Evolutionary conservation across 768 basidiomycete genomes (phyloP), one percentile per base, ranked within the genome.

Genomic region (Hirschioporus abietinus): DNA sequence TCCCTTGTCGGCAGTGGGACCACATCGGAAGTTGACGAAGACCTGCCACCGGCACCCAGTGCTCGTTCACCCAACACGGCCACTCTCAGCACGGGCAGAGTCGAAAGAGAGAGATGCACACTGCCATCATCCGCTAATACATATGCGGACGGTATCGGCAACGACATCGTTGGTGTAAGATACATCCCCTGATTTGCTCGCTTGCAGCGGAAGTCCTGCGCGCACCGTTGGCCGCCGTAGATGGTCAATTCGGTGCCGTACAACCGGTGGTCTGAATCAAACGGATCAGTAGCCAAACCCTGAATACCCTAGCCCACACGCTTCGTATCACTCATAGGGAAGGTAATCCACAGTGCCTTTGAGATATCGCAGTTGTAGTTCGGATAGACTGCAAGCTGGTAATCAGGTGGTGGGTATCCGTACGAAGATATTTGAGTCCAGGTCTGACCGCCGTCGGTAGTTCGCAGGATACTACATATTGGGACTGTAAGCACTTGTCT

Each of bases 161-260:
- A 20, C 20, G 42, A 52, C 4, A 52, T 52, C 42, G 42, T 52
- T 10, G 42, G 42, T 52, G 42, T 52, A 52, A 52, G 20, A 10
- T 52, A 20, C 42, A 52, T 52, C 42, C 42, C 42, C 42, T 52
- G 42, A 52, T 52, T 52, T 15, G 42, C 42, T 52, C 42, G 42
- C 20, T 20, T 15, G 42, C 42, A 30, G 42, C 42, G 20, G 42
- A 52, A 52, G n/a, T n/a, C n/a, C 42, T 52, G 42, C 42, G 42
- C 42, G 12, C 42, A n/a, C n/a, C n/a, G n/a, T n/a, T 67, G 70
- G 60, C 70, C 66, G 4, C 71, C 71, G 34, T 64, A 66, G 52
- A 72, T 30, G 17, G 71, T 71, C 26, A 68, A 36, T 23, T 71
- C 71, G 7, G 71, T 72, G 24, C 71, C 71, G 52, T 71, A 72